Base-by-base conservation (phyloP, 2,329 filamentous ascomycete genomes). In the Pseudogymnoascus sp. region DNA sequence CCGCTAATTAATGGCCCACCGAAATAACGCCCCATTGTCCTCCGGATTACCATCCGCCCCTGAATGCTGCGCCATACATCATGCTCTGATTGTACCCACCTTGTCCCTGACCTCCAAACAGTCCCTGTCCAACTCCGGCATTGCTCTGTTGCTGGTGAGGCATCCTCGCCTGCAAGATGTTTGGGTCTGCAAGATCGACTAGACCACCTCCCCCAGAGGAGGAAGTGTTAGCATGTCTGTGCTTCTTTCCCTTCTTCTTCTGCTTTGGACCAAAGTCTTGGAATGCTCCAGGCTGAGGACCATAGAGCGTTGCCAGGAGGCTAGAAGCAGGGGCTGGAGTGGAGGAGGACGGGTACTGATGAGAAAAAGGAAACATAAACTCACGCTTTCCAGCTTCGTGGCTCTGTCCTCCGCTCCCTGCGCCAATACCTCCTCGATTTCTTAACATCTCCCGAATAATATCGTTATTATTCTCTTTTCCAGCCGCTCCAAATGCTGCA, bases 141-240 rank as follows among this genome's bases (percentile, higher is more conserved):
- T 87, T 89, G 80, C 87, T 89, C 81, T 89, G 88, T 71, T 87
- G 84, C 81, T 89, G 86, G 82, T 95, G 90, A 80, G 96, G 93
- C 84, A 96, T 89, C 85, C 93, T 91, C 79, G 91, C 91, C 84
- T 96, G 93, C 84, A 98, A 88, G 85, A 97, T 97, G 85, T 91
- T 96, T 85, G 93, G 93, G 91, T 98, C 93, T 84, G 90, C 91
- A 93, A 96, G 91, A 96, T 98, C 93, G 83, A 96, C 93, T 93
- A 97, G 87, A 84, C 91, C 93, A 90, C 91, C 91, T 87, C 92
- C 93, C 84, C 90, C 90, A 87, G 92, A 96, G 88, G 93, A 98
- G 90, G 93, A 96, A 93, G 93, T 97, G 91, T 97, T 96, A 95
- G 92, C 93, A 89, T 97, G 93, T 88, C 93, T 96, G 85, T 97